These are phyloP conservation scores for Mortierella sp. DNA, from an alignment of 371 early-diverging fungal genomes.

Conservation along the genomic window DNA sequence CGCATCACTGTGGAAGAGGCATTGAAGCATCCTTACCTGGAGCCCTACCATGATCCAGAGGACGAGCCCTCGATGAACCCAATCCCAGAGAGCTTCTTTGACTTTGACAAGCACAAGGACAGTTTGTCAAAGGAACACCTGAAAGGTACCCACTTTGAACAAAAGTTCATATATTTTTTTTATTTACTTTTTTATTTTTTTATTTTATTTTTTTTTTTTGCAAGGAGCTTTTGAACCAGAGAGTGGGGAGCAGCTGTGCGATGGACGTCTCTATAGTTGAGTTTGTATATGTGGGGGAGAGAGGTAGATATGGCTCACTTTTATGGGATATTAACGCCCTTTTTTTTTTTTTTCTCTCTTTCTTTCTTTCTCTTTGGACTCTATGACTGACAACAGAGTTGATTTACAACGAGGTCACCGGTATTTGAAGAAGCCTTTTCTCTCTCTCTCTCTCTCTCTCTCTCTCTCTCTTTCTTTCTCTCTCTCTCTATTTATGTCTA, in stretches of 20 bases:
- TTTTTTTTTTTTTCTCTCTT: background rate
- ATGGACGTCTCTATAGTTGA: too few relatives aligned
- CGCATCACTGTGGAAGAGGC: constrained; percentile 96
- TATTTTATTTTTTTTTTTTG: background rate
- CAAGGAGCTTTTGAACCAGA: too few relatives aligned
- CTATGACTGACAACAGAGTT: constrained; percentile 23
- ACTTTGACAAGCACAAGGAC: constrained; percentile 90
- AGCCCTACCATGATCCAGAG: constrained; percentile 86
- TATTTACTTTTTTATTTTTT: background rate
- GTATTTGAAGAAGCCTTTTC: constrained; percentile 11
- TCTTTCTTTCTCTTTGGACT: background rate
- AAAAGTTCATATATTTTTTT: constrained; percentile 6
- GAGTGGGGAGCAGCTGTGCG: too few relatives aligned
- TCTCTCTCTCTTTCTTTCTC: background rate
- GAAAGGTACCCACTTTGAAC: constrained; percentile 68
- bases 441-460: background rate
- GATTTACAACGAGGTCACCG: constrained; percentile 47
- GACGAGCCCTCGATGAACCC: constrained; percentile 86
- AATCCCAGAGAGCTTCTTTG: constrained; percentile 85
- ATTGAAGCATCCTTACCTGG: constrained; percentile 91
- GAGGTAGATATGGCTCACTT: too few relatives aligned
- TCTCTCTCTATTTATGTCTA: background rate
- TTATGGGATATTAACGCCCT: background rate
- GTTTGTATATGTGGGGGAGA: too few relatives aligned
- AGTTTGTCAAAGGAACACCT: constrained; percentile 85